Base-by-base conservation (phyloP, 805 yeast genomes). In the Hanseniaspora pseudoguilliermondii region DNA sequence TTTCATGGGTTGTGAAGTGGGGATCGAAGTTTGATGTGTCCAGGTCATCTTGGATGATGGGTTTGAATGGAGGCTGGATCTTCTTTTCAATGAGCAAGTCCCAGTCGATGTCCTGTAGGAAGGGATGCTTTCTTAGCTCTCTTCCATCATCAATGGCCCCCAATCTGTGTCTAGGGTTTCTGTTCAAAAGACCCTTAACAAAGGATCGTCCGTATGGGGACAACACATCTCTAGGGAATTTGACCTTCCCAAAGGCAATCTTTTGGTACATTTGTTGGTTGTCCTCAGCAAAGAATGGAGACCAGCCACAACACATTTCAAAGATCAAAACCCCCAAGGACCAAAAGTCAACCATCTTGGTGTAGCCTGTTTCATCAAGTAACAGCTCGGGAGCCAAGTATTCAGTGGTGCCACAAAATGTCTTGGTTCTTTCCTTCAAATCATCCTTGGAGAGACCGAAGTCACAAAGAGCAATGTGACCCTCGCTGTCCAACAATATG, bases 221-320 rank as follows among this genome's bases (percentile, higher is more conserved):
- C 57, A 93, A 74, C 25, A 93, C 95, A 67, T 93, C 98, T 68
- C 91, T 88, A 50, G 98, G 98, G 70, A 93, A 93, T 65, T 96
- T 79, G 47, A 93, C 97, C 69, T 91, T 93, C 60, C 98, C 98
- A 71, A 89, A 93, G 5, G 97, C 98, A 73, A 93, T 93, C 71
- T 93, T 93, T 73, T 91, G 93, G 73, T 93, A 93, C 98, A 93
- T 93, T 70, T 93, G 96, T 73, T 93, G 97, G 51, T 95, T 89
- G 69, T 88, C 91, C 60, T 91, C 97, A 29, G 97, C 98, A 65
- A 88, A 93, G 69, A 93, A 93, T 55, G 98, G 98, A 5, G 96
- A 86, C 98, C 97, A 93, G 52, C 98, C 98, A 73, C 97, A 93
- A 70, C 97, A 90, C 98, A 93, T 93, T 73, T 93, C 98, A 70